Percentiles rank a stretch among this genome's conserved stretches.
Conservation (phyloP, 257 asterid species). For the Paraleonurus japonicus region DNA sequence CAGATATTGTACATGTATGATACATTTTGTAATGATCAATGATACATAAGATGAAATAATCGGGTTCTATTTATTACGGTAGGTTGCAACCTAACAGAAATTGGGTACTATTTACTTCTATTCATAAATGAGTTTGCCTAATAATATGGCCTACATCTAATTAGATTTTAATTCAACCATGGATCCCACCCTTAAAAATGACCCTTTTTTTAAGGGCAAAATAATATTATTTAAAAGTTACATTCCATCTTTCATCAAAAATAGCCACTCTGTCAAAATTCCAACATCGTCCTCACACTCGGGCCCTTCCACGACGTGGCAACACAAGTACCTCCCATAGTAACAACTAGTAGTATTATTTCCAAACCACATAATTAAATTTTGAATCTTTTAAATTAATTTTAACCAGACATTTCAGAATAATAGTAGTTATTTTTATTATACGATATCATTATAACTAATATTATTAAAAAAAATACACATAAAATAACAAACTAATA, state of each 20-base stretch:
- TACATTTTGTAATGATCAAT: constrained; percentile 30
- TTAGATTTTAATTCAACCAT: constrained; percentile 53
- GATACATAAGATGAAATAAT: constrained; percentile 23
- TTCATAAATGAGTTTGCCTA: constrained; percentile 76
- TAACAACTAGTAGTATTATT: constrained; percentile 21
- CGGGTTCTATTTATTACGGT: constrained; percentile 62
- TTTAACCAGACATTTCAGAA: no score
- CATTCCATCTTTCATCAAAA: neutral
- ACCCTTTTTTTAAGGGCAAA: constrained; percentile 14
- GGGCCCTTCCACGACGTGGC: constrained; percentile 51
- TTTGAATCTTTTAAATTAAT: no score
- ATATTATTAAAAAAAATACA: no score
- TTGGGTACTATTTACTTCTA: constrained; percentile 65
- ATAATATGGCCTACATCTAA: constrained; percentile 67
- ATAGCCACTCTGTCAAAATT: constrained; percentile 29
- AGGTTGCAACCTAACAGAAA: constrained; percentile 75
- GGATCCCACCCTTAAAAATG: constrained; percentile 56
- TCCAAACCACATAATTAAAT: neutral
- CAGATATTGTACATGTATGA: neutral
- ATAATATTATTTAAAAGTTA: neutral
- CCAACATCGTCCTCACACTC: constrained; percentile 24
- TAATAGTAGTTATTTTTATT: no score
- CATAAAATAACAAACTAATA: no score
- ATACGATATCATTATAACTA: no score
- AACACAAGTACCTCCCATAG: constrained; percentile 40